Evolutionary conservation across 345 rosid species (phyloP).

Genomic region (Populus pruinosa): DNA sequence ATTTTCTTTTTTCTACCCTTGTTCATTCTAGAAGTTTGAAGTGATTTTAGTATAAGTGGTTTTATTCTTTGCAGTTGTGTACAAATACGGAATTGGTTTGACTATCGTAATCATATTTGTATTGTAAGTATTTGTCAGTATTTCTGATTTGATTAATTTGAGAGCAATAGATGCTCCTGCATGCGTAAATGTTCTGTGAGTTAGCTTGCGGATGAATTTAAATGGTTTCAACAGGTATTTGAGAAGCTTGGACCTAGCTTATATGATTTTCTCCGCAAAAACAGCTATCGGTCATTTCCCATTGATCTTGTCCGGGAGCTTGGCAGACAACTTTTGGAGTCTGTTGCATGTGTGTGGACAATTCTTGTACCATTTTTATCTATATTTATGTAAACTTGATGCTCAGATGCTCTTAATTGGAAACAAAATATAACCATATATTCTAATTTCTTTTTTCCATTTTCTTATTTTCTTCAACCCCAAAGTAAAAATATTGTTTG

Average conservation of each 20-base stretch:
- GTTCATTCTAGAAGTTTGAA: slow-evolving; percentile 24
- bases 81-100: slow-evolving; percentile 37
- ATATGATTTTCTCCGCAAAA: slow-evolving; percentile 30
- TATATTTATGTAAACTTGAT: slow-evolving; percentile 36
- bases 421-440: slow-evolving; percentile 10
- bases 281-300: slow-evolving; percentile 30
- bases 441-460: neutral
- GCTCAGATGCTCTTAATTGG: slow-evolving; percentile 12
- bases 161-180: slow-evolving; percentile 30
- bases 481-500: neutral
- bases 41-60: slow-evolving; percentile 49
- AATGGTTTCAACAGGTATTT: slow-evolving; percentile 28
- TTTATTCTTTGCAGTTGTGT: slow-evolving; percentile 35
- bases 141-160: slow-evolving; percentile 29
- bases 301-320: slow-evolving; percentile 30
- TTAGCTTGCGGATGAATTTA: slow-evolving; percentile 28
- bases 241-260: slow-evolving; percentile 32
- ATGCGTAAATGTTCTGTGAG: slow-evolving; percentile 40
- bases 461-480: slow-evolving; percentile 2
- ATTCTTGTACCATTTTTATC: slow-evolving; percentile 53
- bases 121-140: slow-evolving; percentile 32
- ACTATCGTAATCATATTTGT: slow-evolving; percentile 36
- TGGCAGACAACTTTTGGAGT: slow-evolving; percentile 34
- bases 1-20: slow-evolving; percentile 4
- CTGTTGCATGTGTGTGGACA: slow-evolving; percentile 37